Conservation (phyloP, 345 rosid genomes). For the Eucalyptus regnans region DNA sequence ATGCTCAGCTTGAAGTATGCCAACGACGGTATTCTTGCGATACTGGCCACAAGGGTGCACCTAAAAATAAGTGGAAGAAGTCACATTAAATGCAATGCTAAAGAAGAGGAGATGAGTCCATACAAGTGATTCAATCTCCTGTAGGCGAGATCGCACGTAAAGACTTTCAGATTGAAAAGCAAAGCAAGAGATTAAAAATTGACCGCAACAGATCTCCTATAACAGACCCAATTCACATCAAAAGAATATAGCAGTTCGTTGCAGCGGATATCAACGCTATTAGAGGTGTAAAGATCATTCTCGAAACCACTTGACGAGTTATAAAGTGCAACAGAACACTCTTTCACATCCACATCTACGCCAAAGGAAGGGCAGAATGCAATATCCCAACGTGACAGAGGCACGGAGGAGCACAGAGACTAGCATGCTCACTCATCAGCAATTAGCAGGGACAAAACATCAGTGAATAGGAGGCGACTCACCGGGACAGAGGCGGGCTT, state of each 20-base stretch:
- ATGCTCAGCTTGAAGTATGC: constrained; percentile 92
- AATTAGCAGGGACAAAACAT: neutral
- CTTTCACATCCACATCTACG: neutral
- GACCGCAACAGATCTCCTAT: neutral
- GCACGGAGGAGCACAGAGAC: neutral
- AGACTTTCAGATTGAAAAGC: neutral
- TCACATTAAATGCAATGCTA: neutral
- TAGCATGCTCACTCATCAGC: neutral
- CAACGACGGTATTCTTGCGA: constrained; percentile 85
- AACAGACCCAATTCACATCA: neutral
- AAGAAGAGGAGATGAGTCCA: neutral
- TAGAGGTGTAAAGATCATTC: neutral
- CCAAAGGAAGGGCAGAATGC: neutral
- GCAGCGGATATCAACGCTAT: neutral
- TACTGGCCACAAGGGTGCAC: constrained; percentile 98
- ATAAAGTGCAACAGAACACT: neutral
- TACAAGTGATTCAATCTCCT: neutral
- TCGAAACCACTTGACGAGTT: neutral
- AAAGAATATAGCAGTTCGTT: neutral
- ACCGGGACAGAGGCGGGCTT: constrained; percentile 90
- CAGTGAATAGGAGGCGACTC: constrained; percentile 7
- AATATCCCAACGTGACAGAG: neutral
- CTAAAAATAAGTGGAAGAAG: constrained; percentile 15
- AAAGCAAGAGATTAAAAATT: neutral
- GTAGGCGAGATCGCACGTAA: neutral